phyloP scores from a whole-genome alignment of 352 stramenopile species.

The Phytophthora kernoviae region DNA sequence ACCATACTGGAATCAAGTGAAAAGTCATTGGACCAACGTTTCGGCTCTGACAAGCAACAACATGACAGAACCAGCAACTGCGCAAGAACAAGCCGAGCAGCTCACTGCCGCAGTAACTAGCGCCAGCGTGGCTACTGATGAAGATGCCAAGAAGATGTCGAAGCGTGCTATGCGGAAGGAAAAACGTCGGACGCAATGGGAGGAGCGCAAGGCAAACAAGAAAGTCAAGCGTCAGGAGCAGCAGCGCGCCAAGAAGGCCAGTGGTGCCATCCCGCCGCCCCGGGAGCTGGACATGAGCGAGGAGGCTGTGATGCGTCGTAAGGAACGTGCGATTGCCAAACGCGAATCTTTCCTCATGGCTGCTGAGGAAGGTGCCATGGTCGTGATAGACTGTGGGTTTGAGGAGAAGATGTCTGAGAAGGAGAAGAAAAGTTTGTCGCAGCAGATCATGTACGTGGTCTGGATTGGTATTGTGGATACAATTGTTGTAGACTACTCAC shows the following conservation, averaged over 20 bases:
- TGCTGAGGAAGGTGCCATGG: conserved; percentile 77
- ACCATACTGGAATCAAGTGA: conserved; percentile 21
- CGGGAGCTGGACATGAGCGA: conserved; percentile 84
- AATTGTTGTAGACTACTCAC: conserved; percentile 1
- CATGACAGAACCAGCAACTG: conserved; percentile 2
- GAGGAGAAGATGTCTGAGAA: conserved; percentile 93
- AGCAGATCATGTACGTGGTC: conserved; percentile 92
- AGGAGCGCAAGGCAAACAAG: conserved; percentile 89
- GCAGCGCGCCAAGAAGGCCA: conserved; percentile 41
- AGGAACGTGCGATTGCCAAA: conserved; percentile 69
- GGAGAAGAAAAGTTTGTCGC: conserved; percentile 93
- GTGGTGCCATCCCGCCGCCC: conserved; percentile 26
- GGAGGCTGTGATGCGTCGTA: conserved; percentile 65
- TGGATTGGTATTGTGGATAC: conserved; percentile 4
- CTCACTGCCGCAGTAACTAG: background rate
- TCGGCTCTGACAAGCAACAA: conserved; percentile 2
- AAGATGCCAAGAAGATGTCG: conserved; percentile 28
- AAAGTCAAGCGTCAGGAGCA: conserved; percentile 70
- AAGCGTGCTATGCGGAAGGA: conserved; percentile 63
- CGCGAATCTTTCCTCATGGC: conserved; percentile 79
- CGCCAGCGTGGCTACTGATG: conserved; percentile 5
- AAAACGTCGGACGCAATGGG: conserved; percentile 67
- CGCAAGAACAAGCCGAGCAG: conserved; percentile 1
- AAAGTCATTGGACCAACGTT: conserved; percentile 17
- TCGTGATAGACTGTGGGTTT: conserved; percentile 95